Base-by-base conservation (phyloP, 1,284 basidiomycete genomes). In the Ustilago trichophora region DNA sequence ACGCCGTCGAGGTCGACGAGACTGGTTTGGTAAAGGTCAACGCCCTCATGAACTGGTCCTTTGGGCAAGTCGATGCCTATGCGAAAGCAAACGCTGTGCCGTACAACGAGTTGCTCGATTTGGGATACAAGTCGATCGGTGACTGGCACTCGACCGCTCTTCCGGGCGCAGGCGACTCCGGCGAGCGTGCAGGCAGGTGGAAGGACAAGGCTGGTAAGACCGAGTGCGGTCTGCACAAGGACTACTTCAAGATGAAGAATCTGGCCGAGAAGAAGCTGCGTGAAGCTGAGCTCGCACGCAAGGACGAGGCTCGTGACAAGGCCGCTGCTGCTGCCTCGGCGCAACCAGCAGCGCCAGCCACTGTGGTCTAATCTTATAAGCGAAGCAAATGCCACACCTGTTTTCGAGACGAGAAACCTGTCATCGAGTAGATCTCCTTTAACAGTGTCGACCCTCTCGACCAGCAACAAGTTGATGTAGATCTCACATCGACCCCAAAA, bases 21-120 rank as follows among this genome's bases (percentile, higher is more conserved):
- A 93, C 92, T 0, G 95, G 95, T 3, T 83, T 98, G 40, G 83
- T 98, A 77, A 98, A 98, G 84, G 87, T 98, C 52, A 98, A 98
- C 82, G 94, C 96, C 0, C 85, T 98, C 25, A 93, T 90, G 77
- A 85, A 88, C 31, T 98, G 95, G 96, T 88, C 87, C 19, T 96
- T 97, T 83, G 83, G 85, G 12, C 84, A 92, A 49, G 91, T 98
- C 19, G 89, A 97, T 72, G 88, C 88, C 77, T 96, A 98, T 81
- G 87, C 95, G 57, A 88, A 88, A 51, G 85, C 87, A 64, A 88
- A 98, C 83, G 85, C 87, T 26, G 93, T 98, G 1, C 94, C 94
- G 2, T 88, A 89, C 74, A 98, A 98, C 84, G 88, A 87, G 65
- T 86, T 98, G 4, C 86, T 98, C 34, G 89, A 89, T 71, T 87